phyloP scores from a whole-genome alignment of 495 filamentous ascomycete species.

The Glarea lozoyensis region DNA sequence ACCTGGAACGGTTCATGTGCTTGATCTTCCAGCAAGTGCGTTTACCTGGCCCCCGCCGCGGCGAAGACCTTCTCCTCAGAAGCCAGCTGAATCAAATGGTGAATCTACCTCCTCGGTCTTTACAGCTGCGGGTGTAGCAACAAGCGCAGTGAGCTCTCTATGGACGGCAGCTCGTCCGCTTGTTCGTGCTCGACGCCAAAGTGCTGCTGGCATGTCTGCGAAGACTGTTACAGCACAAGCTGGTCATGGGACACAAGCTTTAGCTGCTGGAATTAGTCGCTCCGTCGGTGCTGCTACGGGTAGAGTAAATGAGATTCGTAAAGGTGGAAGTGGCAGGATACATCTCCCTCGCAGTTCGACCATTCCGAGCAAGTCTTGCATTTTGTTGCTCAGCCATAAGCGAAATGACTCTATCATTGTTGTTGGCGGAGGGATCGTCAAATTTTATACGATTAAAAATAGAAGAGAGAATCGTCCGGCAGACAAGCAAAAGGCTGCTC shows the following conservation, averaged over 20 bases:
- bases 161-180: slow-evolving; percentile 31
- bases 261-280: slow-evolving; percentile 75
- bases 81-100: slow-evolving; percentile 36
- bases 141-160: slow-evolving; percentile 27
- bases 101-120: slow-evolving; percentile 8
- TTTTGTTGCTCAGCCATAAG: slow-evolving; percentile 45
- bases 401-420: slow-evolving; percentile 45
- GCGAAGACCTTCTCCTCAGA: slow-evolving; percentile 28
- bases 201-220: slow-evolving; percentile 31
- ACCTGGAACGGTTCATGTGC: slow-evolving; percentile 86
- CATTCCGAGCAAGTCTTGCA: slow-evolving; percentile 39
- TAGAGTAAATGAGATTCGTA: slow-evolving; percentile 69
- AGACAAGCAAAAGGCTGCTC: slow-evolving; percentile 39
- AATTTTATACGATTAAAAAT: slow-evolving; percentile 57
- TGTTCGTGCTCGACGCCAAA: slow-evolving; percentile 39
- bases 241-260: slow-evolving; percentile 64
- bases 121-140: slow-evolving; percentile 17
- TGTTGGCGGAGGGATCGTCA: slow-evolving; percentile 49
- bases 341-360: slow-evolving; percentile 51
- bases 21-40: slow-evolving; percentile 73
- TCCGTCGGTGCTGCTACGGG: slow-evolving; percentile 75
- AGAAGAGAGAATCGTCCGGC: slow-evolving; percentile 27
- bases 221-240: slow-evolving; percentile 60
- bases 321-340: slow-evolving; percentile 76
- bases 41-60: slow-evolving; percentile 86